These are phyloP conservation scores for Hyphopichia pseudoburtonii DNA, from an alignment of 1,139 yeast species.

Conservation along the genomic window DNA sequence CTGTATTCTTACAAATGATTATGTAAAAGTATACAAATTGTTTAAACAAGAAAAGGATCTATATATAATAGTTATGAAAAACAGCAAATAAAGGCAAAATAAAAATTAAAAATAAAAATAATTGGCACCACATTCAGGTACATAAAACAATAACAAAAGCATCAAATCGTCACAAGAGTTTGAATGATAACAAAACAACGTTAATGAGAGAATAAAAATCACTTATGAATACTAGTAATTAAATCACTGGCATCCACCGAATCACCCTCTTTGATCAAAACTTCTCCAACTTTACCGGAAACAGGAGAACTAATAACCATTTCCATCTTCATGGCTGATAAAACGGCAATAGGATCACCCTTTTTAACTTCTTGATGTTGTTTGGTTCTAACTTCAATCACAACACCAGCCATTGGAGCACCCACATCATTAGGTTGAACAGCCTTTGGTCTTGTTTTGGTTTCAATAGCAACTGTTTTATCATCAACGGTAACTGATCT, in stretches of 20 bases:
- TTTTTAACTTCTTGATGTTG: slow-evolving; percentile 86
- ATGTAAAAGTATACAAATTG: no score
- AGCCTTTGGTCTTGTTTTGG: slow-evolving; percentile 88
- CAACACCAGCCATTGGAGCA: slow-evolving; percentile 99
- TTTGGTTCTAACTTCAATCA: slow-evolving; percentile 89
- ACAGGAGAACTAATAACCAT: slow-evolving; percentile 95
- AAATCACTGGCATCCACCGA: slow-evolving; percentile 93
- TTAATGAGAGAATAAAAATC: slow-evolving; percentile 5
- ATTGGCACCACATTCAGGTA: no score
- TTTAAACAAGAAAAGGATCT: no score
- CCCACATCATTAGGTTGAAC: slow-evolving; percentile 92
- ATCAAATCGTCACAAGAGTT: no score
- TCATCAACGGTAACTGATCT: slow-evolving; percentile 93
- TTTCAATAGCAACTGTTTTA: slow-evolving; percentile 80
- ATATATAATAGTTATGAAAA: no score
- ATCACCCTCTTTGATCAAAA: slow-evolving; percentile 84
- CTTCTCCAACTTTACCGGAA: slow-evolving; percentile 77
- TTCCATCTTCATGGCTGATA: slow-evolving; percentile 99
- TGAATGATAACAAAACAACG: no score
- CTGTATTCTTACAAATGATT: no score
- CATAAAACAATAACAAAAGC: no score
- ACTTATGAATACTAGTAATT: slow-evolving; percentile 43
- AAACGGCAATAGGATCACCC: slow-evolving; percentile 94
- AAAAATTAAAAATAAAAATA: no score
- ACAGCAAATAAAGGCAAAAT: no score